Evolutionary conservation across 768 basidiomycete species (phyloP), one percentile per base, ranked within the genome.

Genomic region (Lactifluus piperatus): DNA sequence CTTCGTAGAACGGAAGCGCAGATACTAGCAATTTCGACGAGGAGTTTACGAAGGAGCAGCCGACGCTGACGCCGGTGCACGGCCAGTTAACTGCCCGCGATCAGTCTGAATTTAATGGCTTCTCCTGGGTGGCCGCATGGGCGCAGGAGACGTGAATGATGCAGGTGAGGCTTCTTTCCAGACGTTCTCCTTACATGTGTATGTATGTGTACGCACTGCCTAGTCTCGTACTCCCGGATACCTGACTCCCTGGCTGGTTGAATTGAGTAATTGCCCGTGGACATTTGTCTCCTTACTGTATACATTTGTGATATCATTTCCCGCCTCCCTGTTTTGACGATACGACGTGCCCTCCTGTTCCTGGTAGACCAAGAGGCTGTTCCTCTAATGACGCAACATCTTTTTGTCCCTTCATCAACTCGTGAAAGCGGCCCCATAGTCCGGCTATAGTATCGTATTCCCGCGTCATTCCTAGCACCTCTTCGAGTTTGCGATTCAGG

Each of bases 21-120:
- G 89, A 91, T 74, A 91, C 88, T 48, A 90, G 85, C 70, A 92
- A 97, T 74, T 97, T 97, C 74, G 93, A 97, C 72, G 86, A 93
- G 69, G 97, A 97, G 71, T 98, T 99, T 71, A 99, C 97, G 37
- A 81, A 81, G 55, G 97, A 99, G 70, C 91, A 97, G 71, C 97
- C 97, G 14, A 98, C 94, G 1, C 75, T 99, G 66, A 99, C 97
- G 3, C 97, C 97, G 16, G 97, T 99, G 39, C 94, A 98, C 67
- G 91, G 91, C 16, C 93, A 95, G 63, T 72, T 99, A 60, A 91
- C 91, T 20, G 68, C 87, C 27, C 85, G 85, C 50, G 93, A 98
- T 68, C 97, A 99, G 73, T 81, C 85, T 54, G 95, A 97, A 72
- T 99, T 99, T 76, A 86, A 91, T 65, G 94, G 94, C 18, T 97